Conservation (phyloP, 345 rosid genomes). For the Gossypium turneri region DNA sequence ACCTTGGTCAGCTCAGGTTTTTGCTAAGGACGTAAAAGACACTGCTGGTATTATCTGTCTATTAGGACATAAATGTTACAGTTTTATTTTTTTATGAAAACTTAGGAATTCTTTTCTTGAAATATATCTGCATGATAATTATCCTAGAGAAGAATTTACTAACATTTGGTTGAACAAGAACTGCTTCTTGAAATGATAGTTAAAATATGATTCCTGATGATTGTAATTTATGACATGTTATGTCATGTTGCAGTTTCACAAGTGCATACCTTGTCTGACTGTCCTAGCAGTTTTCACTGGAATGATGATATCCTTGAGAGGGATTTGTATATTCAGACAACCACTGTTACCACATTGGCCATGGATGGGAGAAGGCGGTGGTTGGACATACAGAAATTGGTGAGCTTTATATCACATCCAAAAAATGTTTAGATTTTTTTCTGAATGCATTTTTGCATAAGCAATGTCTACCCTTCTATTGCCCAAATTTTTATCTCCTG, state of each 20-base stretch:
- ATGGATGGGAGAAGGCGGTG: conserved; percentile 99
- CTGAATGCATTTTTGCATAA: not conserved
- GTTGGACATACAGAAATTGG: conserved; percentile 88
- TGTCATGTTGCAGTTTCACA: conserved; percentile 54
- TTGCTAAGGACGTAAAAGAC: conserved; percentile 42
- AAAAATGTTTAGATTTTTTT: not conserved
- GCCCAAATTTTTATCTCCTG: not conserved
- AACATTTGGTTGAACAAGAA: not conserved
- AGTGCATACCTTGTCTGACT: conserved; percentile 35
- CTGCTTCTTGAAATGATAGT: not conserved
- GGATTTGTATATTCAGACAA: conserved; percentile 80
- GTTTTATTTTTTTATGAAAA: not conserved
- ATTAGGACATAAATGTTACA: not conserved
- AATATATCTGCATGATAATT: not conserved
- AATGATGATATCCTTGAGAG: conserved; percentile 83
- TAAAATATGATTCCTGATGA: not conserved
- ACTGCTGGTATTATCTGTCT: conserved; percentile 32
- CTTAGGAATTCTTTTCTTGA: not conserved
- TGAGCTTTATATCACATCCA: conserved; percentile 28
- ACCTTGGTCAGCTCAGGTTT: conserved; percentile 35
- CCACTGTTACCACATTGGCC: conserved; percentile 88
- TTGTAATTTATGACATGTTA: not conserved
- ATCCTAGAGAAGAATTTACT: not conserved
- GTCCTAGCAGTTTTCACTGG: conserved; percentile 67
- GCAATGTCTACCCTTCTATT: not conserved